Conservation (phyloP, 768 basidiomycete species). For the Vararia minispora region DNA sequence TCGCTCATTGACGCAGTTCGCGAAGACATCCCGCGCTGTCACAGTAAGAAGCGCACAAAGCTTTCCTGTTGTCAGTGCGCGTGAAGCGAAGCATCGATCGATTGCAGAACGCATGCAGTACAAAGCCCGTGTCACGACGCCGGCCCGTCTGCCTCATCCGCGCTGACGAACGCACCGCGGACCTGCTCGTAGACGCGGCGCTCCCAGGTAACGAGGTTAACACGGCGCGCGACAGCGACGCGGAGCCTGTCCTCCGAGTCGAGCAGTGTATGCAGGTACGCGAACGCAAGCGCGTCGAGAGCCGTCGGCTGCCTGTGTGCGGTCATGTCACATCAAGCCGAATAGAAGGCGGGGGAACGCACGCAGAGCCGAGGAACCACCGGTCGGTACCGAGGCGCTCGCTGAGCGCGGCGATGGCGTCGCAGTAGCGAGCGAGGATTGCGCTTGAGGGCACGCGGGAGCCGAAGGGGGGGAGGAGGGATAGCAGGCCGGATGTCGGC, state of each 20-base stretch:
- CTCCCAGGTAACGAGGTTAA: constrained; percentile 79
- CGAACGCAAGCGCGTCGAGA: constrained; percentile 74
- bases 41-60: too few species aligned
- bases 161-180: constrained; percentile 33
- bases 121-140: too few species aligned
- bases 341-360: constrained; percentile 14
- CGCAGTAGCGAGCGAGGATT: constrained; percentile 49
- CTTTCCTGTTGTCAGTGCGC: too few species aligned
- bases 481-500: constrained; percentile 57
- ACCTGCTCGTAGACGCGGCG: constrained; percentile 51
- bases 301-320: constrained; percentile 57
- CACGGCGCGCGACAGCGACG: constrained; percentile 55
- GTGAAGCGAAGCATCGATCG: too few species aligned
- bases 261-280: constrained; percentile 64
- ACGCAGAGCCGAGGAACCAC: constrained; percentile 78
- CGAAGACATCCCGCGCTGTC: too few species aligned
- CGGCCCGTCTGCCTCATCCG: too few species aligned
- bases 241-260: constrained; percentile 34
- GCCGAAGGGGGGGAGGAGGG: constrained; percentile 51
- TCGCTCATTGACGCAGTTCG: too few species aligned
- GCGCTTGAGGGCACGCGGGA: constrained; percentile 38
- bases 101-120: too few species aligned
- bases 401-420: constrained; percentile 63
- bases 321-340: constrained; percentile 1
- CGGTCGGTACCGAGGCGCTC: constrained; percentile 65